Percentiles rank a stretch among this genome's conserved stretches.
phyloP scores from a whole-genome alignment of 345 rosid genomes.

The Carallia pectinifolia region DNA sequence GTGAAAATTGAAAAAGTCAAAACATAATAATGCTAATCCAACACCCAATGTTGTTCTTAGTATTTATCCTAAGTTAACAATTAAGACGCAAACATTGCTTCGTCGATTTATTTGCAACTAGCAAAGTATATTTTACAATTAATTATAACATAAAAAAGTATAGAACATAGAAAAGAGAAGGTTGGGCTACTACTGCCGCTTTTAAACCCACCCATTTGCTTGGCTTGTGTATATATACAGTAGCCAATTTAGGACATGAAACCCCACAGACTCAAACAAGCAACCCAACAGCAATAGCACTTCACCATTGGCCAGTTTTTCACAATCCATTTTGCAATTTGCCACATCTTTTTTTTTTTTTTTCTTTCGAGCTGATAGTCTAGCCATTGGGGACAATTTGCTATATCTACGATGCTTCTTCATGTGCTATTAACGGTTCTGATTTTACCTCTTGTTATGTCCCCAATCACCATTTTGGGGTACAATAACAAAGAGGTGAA shows the following conservation, averaged over 20 bases:
- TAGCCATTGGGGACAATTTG: background rate
- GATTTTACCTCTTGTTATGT: conserved; percentile 29
- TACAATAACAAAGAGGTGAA: conserved; percentile 8
- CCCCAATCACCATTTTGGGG: conserved; percentile 11
- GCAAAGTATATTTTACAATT: too few species aligned
- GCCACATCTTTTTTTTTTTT: background rate
- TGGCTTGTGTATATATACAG: conserved; percentile 18
- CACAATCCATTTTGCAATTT: conserved; percentile 1
- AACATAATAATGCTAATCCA: too few species aligned
- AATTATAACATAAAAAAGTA: too few species aligned
- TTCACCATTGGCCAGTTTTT: background rate
- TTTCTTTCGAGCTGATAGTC: too few species aligned
- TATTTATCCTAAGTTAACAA: too few species aligned
- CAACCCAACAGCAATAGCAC: background rate
- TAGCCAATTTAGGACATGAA: background rate
- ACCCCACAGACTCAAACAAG: background rate
- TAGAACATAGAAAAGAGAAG: background rate
- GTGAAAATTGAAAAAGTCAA: too few species aligned
- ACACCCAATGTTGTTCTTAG: too few species aligned
- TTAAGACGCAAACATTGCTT: too few species aligned
- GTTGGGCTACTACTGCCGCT: background rate
- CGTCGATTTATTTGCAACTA: too few species aligned
- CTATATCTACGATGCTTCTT: background rate
- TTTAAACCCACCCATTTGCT: background rate
- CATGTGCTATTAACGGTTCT: conserved; percentile 27